Conservation (phyloP, 2,329 filamentous ascomycete genomes). For the Arthroderma uncinatum region DNA sequence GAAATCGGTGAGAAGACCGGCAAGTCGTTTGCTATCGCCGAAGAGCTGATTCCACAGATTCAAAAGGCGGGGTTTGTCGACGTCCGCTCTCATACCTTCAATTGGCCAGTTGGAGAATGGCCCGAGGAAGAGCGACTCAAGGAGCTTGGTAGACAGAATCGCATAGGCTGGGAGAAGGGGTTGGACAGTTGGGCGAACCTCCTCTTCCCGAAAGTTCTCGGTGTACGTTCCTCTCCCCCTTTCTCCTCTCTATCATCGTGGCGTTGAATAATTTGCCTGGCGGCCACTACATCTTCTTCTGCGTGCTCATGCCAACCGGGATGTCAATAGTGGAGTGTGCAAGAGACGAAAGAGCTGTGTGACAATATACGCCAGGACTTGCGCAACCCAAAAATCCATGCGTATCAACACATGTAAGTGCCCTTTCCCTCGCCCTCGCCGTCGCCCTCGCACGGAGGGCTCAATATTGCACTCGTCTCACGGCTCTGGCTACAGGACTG, state of each 20-base stretch:
- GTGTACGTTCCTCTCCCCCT: constrained; percentile 1
- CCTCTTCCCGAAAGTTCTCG: constrained; percentile 9
- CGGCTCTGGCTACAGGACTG: neutral
- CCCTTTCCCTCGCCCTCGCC: neutral
- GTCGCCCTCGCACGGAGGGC: no score
- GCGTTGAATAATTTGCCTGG: no score
- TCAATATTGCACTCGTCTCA: neutral
- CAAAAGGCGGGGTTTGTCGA: constrained; percentile 42
- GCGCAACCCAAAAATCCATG: constrained; percentile 11
- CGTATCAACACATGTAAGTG: constrained; percentile 10
- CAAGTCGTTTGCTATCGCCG: constrained; percentile 21
- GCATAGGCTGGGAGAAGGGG: constrained; percentile 16
- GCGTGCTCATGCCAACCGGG: no score
- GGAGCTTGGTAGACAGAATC: constrained; percentile 13
- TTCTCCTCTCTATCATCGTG: constrained; percentile 15
- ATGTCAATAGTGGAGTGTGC: neutral
- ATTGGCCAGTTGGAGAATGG: constrained; percentile 30
- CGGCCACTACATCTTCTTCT: no score
- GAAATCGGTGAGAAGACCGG: constrained; percentile 18
- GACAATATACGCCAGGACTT: constrained; percentile 12
- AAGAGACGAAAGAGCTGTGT: constrained; percentile 9
- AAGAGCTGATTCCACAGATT: constrained; percentile 33
- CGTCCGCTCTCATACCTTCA: constrained; percentile 28
- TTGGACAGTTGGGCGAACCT: constrained; percentile 10
- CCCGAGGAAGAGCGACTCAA: constrained; percentile 12